phyloP scores from a whole-genome alignment of 2,329 filamentous ascomycete species.

The Apiospora malaysiana region DNA sequence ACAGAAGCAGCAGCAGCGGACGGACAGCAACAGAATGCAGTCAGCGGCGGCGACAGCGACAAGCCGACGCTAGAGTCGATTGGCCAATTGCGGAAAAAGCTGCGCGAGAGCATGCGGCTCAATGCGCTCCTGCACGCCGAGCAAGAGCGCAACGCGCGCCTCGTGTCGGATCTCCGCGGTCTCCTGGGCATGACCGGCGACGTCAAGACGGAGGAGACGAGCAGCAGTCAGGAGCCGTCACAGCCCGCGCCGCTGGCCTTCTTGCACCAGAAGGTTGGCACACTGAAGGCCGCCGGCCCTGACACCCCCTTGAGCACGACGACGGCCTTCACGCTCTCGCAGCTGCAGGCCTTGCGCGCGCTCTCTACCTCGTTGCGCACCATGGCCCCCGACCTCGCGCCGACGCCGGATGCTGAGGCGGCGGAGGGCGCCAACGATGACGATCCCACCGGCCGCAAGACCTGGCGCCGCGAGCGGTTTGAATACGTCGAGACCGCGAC shows the following conservation, averaged over 20 bases:
- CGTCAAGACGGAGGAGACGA: slow-evolving; percentile 36
- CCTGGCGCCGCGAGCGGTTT: slow-evolving; percentile 72
- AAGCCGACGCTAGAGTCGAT: slow-evolving; percentile 71
- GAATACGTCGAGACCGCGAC: slow-evolving; percentile 86
- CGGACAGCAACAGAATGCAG: slow-evolving; percentile 25
- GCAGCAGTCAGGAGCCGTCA: slow-evolving; percentile 32
- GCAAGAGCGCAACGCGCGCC: slow-evolving; percentile 50
- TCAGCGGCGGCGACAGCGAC: slow-evolving; percentile 29
- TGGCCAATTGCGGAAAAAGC: slow-evolving; percentile 71
- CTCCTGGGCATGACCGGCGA: slow-evolving; percentile 32
- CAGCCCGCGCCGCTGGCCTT: slow-evolving; percentile 58
- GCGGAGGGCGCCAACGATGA: slow-evolving; percentile 39
- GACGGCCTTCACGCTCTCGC: slow-evolving; percentile 78
- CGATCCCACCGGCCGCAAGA: slow-evolving; percentile 46
- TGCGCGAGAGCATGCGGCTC: slow-evolving; percentile 62
- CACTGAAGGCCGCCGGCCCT: slow-evolving; percentile 55
- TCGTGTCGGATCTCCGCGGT: slow-evolving; percentile 40
- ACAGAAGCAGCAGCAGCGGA: not conserved
- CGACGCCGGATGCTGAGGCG: slow-evolving; percentile 38
- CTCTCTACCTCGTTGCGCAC: slow-evolving; percentile 66
- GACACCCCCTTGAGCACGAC: slow-evolving; percentile 70
- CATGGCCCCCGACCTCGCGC: slow-evolving; percentile 67
- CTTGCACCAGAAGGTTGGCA: slow-evolving; percentile 57
- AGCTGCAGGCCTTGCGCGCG: slow-evolving; percentile 78
- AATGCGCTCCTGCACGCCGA: slow-evolving; percentile 62